Percentiles rank a stretch among this genome's conserved stretches.
Conservation (phyloP, 257 asterid species). For the Solanum pimpinellifolium region DNA sequence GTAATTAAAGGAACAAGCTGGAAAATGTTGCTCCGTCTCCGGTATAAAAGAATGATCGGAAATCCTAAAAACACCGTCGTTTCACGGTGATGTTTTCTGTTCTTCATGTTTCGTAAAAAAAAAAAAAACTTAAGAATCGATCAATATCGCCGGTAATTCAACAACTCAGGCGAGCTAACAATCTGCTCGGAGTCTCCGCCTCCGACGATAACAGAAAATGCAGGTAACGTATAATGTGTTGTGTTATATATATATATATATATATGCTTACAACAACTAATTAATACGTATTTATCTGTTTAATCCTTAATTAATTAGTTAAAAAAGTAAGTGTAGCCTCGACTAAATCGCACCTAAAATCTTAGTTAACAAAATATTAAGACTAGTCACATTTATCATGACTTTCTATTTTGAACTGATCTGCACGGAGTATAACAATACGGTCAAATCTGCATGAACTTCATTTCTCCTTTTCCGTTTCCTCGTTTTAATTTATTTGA, state of each 20-base stretch:
- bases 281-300: not conserved
- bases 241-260: not conserved
- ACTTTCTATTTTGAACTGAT: not conserved
- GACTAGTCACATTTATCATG: not conserved
- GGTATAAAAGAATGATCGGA: slow-evolving; percentile 21
- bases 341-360: not conserved
- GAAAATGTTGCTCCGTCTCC: slow-evolving; percentile 32
- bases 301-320: not conserved
- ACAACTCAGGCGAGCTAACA: not conserved
- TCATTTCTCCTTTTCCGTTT: not conserved
- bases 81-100: slow-evolving; percentile 15
- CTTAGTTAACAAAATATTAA: not conserved
- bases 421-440: not conserved
- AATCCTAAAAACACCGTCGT: slow-evolving; percentile 11
- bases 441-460: not conserved
- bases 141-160: not conserved
- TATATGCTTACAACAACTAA: not conserved
- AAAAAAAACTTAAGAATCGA: not conserved
- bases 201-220: not conserved
- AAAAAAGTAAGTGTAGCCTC: not conserved
- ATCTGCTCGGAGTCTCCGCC: not conserved
- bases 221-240: not conserved
- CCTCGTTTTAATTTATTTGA: too few relatives aligned
- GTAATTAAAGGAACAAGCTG: slow-evolving; percentile 30
- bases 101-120: slow-evolving; percentile 16